Evolutionary conservation across 108 stramenopile species (phyloP), one percentile per base, ranked within the genome.

Genomic region (Mayamaea pseudoterrestris): DNA sequence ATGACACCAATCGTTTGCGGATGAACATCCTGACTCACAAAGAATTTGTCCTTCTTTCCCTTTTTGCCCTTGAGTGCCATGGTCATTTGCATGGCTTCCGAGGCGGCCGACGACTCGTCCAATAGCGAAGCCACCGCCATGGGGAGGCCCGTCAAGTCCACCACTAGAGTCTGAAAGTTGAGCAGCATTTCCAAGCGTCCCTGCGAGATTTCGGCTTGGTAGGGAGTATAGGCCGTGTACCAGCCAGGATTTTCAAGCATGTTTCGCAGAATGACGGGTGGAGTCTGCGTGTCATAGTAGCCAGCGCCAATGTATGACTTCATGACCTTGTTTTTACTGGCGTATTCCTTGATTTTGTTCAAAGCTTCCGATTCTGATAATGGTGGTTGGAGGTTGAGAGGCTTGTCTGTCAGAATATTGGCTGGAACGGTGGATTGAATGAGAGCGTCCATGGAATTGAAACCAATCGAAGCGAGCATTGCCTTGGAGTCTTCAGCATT

Each of bases 131-230:
- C 92, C 48, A 95, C 94, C 14, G 83, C 70, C 87, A 98, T 93
- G 53, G 90, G 84, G 45, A 99, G 63, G 21, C 97, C 98, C 14
- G 98, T 99, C 47, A 99, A 66, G 65, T 98, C 96, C n/a, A 86
- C 74, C 28, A 96, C 93, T 30, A 99, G 55, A 2, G 98, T 99
- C 66, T 99, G 98, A 62, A 97, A 99, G 61, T 99, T 99, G 22
- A 99, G 78, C 28, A 99, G 72, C 78, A 95, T 95, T 75, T 98
- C 93, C 9, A 99, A 69, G 24, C 98, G 90, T 14, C 98, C 98
- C 75, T 99, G 98, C 0, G 93, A 86, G 53, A 99, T 99, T 65
- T 99, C 98, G 0, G 98, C 96, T 66, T 99, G 98, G 65, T 99
- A 99, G 17, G 98, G 98, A 11, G 96, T 99, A 73, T 97, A 97